A percentile compares a stretch with the other conserved stretches of the same genome.
Conservation (phyloP, 148 eudicot species). For the Spergularia marina region DNA sequence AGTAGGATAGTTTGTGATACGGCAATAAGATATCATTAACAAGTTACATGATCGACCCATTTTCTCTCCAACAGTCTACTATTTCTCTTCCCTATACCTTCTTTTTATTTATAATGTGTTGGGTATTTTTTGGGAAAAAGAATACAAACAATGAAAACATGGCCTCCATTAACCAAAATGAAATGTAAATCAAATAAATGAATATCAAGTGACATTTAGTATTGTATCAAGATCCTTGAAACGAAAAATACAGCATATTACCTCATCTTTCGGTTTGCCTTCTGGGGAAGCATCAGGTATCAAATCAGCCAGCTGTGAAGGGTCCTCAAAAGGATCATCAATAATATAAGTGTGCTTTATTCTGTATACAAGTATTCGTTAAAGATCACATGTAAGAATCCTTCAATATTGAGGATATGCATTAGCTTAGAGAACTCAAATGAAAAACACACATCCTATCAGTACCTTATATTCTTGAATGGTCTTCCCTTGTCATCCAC, state of each 20-base stretch:
- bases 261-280: conserved; percentile 95
- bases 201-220: background rate
- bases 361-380: conserved; percentile 35
- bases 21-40: too few relatives aligned
- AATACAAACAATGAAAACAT: background rate
- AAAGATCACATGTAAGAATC: conserved; percentile 4
- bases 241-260: conserved; percentile 19
- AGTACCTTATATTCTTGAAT: conserved; percentile 79
- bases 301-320: conserved; percentile 57
- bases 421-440: background rate
- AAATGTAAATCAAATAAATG: background rate
- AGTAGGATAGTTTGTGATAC: too few relatives aligned
- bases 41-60: too few relatives aligned
- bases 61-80: background rate
- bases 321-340: conserved; percentile 96
- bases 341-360: conserved; percentile 89
- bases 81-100: too few relatives aligned
- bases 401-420: background rate
- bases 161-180: background rate
- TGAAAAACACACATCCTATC: background rate
- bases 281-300: conserved; percentile 93
- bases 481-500: conserved; percentile 83
- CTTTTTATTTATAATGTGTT: too few relatives aligned
- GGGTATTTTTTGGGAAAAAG: background rate
- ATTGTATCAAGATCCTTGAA: background rate